Evolutionary conservation across 2,329 filamentous ascomycete genomes (phyloP).

Genomic region (Neofusicoccum kwambonambiense): DNA sequence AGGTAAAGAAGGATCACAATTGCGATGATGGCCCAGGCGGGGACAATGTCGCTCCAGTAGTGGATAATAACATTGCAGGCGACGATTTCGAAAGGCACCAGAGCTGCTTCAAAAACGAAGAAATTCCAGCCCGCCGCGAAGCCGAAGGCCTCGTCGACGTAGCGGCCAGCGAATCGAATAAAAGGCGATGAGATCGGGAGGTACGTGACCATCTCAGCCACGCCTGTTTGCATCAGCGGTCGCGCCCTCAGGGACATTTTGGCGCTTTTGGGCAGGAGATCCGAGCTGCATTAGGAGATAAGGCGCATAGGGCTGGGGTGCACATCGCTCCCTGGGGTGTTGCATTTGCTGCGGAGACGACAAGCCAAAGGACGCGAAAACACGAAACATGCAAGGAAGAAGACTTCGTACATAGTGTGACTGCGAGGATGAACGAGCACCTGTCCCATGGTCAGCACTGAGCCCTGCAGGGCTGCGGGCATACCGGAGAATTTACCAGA

Average conservation of each 20-base stretch:
- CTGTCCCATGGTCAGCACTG: conserved; percentile 24
- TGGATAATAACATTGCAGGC: conserved; percentile 73
- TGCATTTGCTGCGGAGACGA: not conserved
- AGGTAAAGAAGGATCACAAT: conserved; percentile 67
- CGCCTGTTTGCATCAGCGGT: conserved; percentile 34
- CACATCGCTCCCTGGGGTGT: conserved; percentile 20
- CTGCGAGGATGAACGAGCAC: conserved; percentile 43
- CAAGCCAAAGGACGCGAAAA: not conserved
- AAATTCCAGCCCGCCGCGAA: conserved; percentile 74
- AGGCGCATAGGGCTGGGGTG: conserved; percentile 27
- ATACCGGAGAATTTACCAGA: conserved; percentile 35
- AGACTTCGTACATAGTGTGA: conserved; percentile 39
- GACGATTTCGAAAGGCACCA: conserved; percentile 68
- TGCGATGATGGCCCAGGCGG: conserved; percentile 59
- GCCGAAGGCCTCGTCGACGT: conserved; percentile 72
- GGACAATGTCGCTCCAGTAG: conserved; percentile 66
- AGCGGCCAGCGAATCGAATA: conserved; percentile 73
- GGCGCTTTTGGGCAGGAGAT: not conserved
- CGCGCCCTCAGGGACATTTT: not conserved
- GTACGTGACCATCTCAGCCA: conserved; percentile 76
- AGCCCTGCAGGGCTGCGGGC: not conserved
- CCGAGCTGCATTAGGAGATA: conserved; percentile 19
- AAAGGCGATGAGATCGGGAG: conserved; percentile 76
- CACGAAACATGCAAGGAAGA: not conserved
- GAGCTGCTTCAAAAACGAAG: conserved; percentile 66